Percentiles rank a stretch among this genome's conserved stretches.
Conservation (phyloP, 805 yeast species). For the Sugiyamaella lignohabitans region DNA sequence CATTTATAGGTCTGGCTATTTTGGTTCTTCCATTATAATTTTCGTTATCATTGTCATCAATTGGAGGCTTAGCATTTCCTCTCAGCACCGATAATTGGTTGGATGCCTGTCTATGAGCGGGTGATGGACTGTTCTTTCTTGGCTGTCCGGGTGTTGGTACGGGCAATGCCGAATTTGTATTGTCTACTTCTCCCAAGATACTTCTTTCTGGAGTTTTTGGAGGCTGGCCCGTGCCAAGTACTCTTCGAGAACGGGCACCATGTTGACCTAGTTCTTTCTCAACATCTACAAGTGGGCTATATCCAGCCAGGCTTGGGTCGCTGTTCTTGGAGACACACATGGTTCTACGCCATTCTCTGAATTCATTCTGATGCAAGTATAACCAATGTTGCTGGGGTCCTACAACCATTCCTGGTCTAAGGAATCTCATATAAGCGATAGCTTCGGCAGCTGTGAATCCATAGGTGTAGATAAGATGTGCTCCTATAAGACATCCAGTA, state of each 20-base stretch:
- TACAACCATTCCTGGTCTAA: slow-evolving; percentile 99
- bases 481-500: slow-evolving; percentile 97
- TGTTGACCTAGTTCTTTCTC: slow-evolving; percentile 12
- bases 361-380: slow-evolving; percentile 90
- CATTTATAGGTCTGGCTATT: slow-evolving; percentile 2
- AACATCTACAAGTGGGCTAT: slow-evolving; percentile 30
- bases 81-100: background rate
- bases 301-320: slow-evolving; percentile 35
- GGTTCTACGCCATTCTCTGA: slow-evolving; percentile 92
- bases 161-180: slow-evolving; percentile 76
- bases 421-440: slow-evolving; percentile 91
- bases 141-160: slow-evolving; percentile 96
- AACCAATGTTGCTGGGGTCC: slow-evolving; percentile 99
- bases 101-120: slow-evolving; percentile 8
- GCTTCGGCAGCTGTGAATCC: slow-evolving; percentile 97
- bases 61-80: background rate
- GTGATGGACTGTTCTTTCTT: slow-evolving; percentile 44
- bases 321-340: slow-evolving; percentile 72
- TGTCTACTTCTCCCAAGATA: slow-evolving; percentile 59
- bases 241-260: background rate
- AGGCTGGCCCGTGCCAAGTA: slow-evolving; percentile 27
- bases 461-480: slow-evolving; percentile 90
- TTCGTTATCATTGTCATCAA: slow-evolving; percentile 13
- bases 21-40: background rate
- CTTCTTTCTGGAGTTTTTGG: slow-evolving; percentile 73